Percentiles rank a stretch among this genome's conserved stretches.
Evolutionary conservation across 441 rosid genomes (phyloP).

Genomic region (Biscutella laevigata): DNA sequence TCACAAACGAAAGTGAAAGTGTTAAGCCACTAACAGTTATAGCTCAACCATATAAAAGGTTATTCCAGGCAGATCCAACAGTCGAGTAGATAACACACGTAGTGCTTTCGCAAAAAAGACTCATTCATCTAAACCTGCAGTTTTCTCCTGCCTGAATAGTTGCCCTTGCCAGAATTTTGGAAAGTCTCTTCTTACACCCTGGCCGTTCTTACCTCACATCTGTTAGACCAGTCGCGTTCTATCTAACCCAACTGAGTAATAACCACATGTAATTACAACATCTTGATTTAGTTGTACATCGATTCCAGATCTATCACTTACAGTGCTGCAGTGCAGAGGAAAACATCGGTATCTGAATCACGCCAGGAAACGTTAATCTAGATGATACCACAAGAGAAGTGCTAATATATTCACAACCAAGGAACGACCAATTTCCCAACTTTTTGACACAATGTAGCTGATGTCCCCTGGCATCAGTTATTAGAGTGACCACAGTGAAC

Average conservation of each 20-base stretch:
- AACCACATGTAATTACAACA: conserved; percentile 12
- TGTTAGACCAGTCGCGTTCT: not conserved
- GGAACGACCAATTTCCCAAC: not conserved
- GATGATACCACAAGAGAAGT: conserved; percentile 2
- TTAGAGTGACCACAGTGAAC: not conserved
- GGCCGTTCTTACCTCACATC: not conserved
- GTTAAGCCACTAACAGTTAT: conserved; percentile 2
- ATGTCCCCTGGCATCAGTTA: not conserved
- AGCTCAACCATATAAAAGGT: not conserved
- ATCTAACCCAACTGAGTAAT: not conserved
- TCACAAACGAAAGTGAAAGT: not conserved
- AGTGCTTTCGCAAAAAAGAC: conserved; percentile 4
- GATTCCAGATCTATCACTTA: not conserved
- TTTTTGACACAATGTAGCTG: not conserved
- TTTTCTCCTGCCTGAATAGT: not conserved
- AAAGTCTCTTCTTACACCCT: too few relatives aligned
- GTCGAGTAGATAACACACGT: not conserved
- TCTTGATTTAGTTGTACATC: conserved; percentile 1
- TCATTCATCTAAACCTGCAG: conserved; percentile 3
- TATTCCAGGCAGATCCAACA: conserved; percentile 5
- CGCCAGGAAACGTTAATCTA: not conserved
- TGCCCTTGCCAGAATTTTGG: not conserved
- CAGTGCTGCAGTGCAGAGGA: conserved; percentile 1
- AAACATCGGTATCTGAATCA: not conserved
- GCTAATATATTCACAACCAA: conserved; percentile 6